phyloP scores from a whole-genome alignment of 257 asterid species.

The Cruciata laevipes region DNA sequence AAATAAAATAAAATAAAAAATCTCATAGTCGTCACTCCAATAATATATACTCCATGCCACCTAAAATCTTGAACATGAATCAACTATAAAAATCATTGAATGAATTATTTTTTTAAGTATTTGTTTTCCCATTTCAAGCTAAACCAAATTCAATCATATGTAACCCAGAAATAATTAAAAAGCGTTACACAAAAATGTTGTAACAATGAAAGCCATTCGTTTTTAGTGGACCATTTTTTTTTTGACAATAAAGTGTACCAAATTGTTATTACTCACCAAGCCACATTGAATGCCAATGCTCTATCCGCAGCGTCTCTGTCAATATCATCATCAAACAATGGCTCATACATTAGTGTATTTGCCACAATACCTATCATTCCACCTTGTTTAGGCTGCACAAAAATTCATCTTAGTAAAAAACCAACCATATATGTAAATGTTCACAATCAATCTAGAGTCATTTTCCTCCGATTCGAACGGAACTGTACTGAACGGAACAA shows the following conservation, averaged over 20 bases:
- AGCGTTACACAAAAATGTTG: background rate
- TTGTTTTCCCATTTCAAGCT: too few relatives aligned
- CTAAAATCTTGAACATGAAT: too few relatives aligned
- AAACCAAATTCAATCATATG: too few relatives aligned
- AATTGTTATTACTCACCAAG: constrained; percentile 43
- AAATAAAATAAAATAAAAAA: too few relatives aligned
- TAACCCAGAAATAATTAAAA: background rate
- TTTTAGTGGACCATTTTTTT: background rate
- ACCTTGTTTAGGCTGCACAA: constrained; percentile 30
- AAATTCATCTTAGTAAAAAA: background rate
- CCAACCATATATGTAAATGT: too few relatives aligned
- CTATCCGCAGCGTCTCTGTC: constrained; percentile 61
- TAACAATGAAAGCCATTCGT: background rate
- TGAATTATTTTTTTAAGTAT: too few relatives aligned
- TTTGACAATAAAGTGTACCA: background rate
- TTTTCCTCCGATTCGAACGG: too few relatives aligned
- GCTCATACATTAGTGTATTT: constrained; percentile 43
- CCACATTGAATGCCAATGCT: constrained; percentile 55
- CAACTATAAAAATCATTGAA: too few relatives aligned
- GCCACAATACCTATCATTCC: constrained; percentile 51
- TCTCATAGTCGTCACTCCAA: too few relatives aligned
- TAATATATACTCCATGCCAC: too few relatives aligned
- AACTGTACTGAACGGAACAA: too few relatives aligned
- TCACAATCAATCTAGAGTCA: too few relatives aligned
- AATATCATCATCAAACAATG: constrained; percentile 32